Base-by-base conservation (phyloP, 1,284 basidiomycete species). In the Cutaneotrichosporon daszewskae region DNA sequence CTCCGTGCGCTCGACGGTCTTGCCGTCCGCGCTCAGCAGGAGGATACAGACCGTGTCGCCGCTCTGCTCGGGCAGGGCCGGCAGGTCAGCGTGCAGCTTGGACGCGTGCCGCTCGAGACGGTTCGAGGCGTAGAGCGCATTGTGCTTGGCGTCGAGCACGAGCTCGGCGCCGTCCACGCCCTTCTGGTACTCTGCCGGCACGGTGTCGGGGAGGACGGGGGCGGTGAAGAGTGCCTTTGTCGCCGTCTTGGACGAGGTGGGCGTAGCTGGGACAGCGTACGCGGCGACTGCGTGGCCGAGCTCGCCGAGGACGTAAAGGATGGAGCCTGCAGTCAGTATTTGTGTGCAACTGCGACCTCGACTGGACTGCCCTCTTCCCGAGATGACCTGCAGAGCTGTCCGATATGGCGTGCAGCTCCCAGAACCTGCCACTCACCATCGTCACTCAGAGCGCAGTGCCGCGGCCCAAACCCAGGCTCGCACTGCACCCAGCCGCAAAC, bases 251-350 rank as follows among this genome's bases (percentile, higher is more conserved):
- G 31, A 60, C 49, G 32, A 58, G 49, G 16, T 49, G 7, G 49
- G 45, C 9, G 47, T 36, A 3, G 46, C 47, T 14, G 49, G 43
- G n/a, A 66, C 45, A n/a, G 57, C 45, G 57, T 55, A 69, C 22
- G 60, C 53, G 32, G 61, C 45, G 34, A 70, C 39, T 3, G 53
- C 43, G 51, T 64, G 59, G 12, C 51, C 47, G 19, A 70, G 51
- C 52, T 72, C 69, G 17, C 66, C 62, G 18, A 72, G 57, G 18
- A 64, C 55, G 55, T 68, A 69, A 26, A 72, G 57, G 47, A 60
- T 54, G 47, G 64, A 58, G 28, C 46, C 68, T 68, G 50, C 1
- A 1, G 37, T 42, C 25, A 42, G 35, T 29, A 7, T 7, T 2
- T 9, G 9, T 9, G 14, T 8, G 26, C 14, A 34, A 9, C 33